Conservation (phyloP, 495 filamentous ascomycete genomes). For the Lophiotrema nucula region DNA sequence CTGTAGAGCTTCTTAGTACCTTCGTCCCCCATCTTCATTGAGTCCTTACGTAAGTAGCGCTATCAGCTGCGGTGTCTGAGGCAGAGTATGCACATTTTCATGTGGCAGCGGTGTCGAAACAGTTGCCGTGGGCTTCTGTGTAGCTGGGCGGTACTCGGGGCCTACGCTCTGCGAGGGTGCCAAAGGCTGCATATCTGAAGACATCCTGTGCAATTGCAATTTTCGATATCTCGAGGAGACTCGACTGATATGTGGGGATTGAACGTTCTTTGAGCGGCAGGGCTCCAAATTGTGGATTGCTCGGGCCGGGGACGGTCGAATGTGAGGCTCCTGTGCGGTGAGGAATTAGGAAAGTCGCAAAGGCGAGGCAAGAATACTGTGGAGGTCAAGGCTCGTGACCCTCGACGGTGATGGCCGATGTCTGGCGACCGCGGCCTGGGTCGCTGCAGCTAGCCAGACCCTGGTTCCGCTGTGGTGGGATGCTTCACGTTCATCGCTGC, state of each 20-base stretch:
- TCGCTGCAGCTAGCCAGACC: too few species aligned
- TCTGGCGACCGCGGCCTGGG: too few species aligned
- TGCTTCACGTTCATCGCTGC: background rate
- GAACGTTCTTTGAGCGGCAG: background rate
- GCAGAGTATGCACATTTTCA: conserved; percentile 83
- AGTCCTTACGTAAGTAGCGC: conserved; percentile 86
- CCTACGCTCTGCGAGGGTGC: conserved; percentile 73
- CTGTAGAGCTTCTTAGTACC: conserved; percentile 46
- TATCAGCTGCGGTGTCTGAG: conserved; percentile 95
- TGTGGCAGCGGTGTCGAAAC: conserved; percentile 80
- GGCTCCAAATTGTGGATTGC: too few species aligned
- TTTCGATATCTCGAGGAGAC: too few species aligned
- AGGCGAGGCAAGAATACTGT: background rate
- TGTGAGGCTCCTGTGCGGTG: background rate
- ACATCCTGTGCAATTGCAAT: conserved; percentile 33
- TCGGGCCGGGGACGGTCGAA: background rate
- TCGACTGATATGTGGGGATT: background rate
- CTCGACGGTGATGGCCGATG: too few species aligned
- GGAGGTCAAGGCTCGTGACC: conserved; percentile 25
- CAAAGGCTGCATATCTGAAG: conserved; percentile 29
- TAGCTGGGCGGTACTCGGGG: conserved; percentile 71
- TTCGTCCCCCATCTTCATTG: background rate
- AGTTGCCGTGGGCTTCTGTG: conserved; percentile 82
- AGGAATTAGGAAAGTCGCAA: background rate
- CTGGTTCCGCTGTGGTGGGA: background rate